A percentile compares a stretch with the other conserved stretches of the same genome.
phyloP scores from a whole-genome alignment of 1,284 basidiomycete genomes.

The Naganishia liquefaciens region DNA sequence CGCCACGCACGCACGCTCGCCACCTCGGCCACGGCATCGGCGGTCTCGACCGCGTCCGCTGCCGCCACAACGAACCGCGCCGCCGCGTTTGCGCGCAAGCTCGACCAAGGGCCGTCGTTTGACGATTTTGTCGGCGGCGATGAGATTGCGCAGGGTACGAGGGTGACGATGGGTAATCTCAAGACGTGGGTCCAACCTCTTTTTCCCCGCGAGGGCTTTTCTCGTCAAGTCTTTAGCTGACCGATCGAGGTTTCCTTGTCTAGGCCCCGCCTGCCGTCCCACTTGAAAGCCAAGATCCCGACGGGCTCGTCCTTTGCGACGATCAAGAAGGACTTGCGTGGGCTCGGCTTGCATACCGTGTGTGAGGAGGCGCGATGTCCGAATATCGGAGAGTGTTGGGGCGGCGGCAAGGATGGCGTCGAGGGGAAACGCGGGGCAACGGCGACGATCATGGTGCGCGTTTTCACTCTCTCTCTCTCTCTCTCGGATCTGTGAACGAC shows the following conservation, averaged over 20 bases:
- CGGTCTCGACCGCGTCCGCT: not conserved
- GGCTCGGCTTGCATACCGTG: constrained; percentile 88
- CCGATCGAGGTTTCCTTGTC: constrained; percentile 24
- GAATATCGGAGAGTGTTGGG: constrained; percentile 99
- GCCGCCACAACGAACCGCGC: not conserved
- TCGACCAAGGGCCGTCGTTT: constrained; percentile 73
- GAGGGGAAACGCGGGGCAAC: constrained; percentile 83
- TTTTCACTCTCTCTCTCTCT: constrained; percentile 21
- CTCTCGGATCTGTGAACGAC: no score
- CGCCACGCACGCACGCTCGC: constrained; percentile 10
- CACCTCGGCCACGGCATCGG: constrained; percentile 1
- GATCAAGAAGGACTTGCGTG: constrained; percentile 94
- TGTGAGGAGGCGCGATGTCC: constrained; percentile 99
- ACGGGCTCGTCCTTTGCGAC: constrained; percentile 83
- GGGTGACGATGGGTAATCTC: constrained; percentile 75
- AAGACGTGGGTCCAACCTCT: constrained; percentile 71
- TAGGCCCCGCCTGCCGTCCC: constrained; percentile 85
- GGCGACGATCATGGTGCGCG: constrained; percentile 93
- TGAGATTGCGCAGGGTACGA: constrained; percentile 47
- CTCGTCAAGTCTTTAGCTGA: not conserved
- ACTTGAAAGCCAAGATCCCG: constrained; percentile 91
- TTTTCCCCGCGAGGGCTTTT: not conserved
- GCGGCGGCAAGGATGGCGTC: constrained; percentile 70
- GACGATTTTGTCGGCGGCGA: constrained; percentile 80
- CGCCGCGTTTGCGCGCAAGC: constrained; percentile 44